A percentile compares a stretch with the other conserved stretches of the same genome.
phyloP scores from a whole-genome alignment of 306 rosid genomes.

The Sphenostylis stenocarpa region DNA sequence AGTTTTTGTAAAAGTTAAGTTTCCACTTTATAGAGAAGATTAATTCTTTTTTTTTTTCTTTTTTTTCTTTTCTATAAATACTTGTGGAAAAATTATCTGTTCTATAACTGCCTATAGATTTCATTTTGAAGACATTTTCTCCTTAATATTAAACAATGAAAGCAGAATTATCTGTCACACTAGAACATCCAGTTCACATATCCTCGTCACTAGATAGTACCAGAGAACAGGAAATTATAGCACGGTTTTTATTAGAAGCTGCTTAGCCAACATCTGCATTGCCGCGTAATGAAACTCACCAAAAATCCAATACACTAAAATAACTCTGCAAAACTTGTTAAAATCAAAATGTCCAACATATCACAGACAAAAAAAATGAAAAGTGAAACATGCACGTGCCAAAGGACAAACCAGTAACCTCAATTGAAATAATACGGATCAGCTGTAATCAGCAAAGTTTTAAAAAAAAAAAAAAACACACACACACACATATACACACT shows the following conservation, averaged over 20 bases:
- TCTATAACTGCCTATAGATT: not conserved
- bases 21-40: not conserved
- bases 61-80: not conserved
- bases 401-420: not conserved
- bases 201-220: not conserved
- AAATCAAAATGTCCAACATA: slow-evolving; percentile 12
- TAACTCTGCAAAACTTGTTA: not conserved
- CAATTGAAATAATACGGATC: not conserved
- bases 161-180: slow-evolving; percentile 2
- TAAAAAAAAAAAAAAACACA: no score
- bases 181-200: not conserved
- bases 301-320: slow-evolving; percentile 2
- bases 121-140: not conserved
- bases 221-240: not conserved
- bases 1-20: not conserved
- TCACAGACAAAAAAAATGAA: not conserved
- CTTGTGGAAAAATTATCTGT: not conserved
- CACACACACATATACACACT: no score
- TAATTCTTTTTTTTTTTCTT: not conserved
- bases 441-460: not conserved
- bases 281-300: not conserved
- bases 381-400: not conserved
- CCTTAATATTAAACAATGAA: not conserved
- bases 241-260: not conserved
- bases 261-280: not conserved